Conservation (phyloP, 805 yeast genomes). For the Wickerhamiella dianesei region DNA sequence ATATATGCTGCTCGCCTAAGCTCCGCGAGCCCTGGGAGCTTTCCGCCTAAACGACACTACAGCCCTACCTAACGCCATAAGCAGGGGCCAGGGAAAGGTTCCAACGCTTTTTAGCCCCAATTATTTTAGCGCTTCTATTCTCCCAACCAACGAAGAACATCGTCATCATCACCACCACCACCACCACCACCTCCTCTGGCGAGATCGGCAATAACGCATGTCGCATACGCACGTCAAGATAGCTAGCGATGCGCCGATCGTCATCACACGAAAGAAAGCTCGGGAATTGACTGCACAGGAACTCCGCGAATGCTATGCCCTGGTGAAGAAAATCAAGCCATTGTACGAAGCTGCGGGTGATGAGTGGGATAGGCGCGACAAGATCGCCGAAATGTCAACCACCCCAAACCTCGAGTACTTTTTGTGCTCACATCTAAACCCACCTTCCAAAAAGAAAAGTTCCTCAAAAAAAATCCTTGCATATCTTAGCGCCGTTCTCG, state of each 20-base stretch:
- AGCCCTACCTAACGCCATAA: no score
- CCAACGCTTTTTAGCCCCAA: no score
- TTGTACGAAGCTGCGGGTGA: constrained; percentile 19
- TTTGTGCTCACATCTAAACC: background rate
- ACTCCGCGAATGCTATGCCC: constrained; percentile 14
- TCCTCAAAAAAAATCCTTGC: constrained; percentile 7
- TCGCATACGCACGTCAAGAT: no score
- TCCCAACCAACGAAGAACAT: no score
- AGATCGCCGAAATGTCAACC: constrained; percentile 18
- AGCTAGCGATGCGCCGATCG: background rate
- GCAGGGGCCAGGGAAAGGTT: no score
- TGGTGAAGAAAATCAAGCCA: constrained; percentile 16
- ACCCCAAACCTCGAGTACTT: constrained; percentile 14
- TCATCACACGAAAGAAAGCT: background rate
- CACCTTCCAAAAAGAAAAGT: background rate
- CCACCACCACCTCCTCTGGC: no score
- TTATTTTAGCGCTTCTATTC: no score
- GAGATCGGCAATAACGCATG: no score
- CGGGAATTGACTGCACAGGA: background rate
- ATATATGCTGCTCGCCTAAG: no score
- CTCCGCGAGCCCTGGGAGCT: no score
- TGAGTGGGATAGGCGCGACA: constrained; percentile 19
- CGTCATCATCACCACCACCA: no score
- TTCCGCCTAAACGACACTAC: no score
- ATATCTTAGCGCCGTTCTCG: constrained; percentile 15